Evolutionary conservation across 2,329 filamentous ascomycete genomes (phyloP).

Genomic region (Fusarium nanum): DNA sequence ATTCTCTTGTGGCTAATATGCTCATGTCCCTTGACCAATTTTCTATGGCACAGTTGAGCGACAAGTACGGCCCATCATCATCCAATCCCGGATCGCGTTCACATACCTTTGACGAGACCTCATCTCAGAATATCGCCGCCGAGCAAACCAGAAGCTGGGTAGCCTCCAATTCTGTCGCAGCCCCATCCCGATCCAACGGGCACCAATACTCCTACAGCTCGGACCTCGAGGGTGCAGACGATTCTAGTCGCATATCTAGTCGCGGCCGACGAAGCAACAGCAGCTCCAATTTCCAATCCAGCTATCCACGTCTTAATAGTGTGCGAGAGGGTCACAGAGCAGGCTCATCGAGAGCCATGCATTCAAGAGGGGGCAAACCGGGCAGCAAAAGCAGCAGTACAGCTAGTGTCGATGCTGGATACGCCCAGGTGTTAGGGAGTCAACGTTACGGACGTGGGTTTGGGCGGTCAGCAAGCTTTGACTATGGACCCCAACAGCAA

Average conservation of each 20-base stretch:
- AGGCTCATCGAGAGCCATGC: constrained; percentile 57
- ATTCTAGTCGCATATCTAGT: constrained; percentile 65
- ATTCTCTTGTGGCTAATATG: constrained; percentile 96
- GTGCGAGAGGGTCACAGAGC: constrained; percentile 61
- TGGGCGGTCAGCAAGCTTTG: constrained; percentile 78
- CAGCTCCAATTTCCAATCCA: constrained; percentile 76
- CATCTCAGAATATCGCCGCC: constrained; percentile 43
- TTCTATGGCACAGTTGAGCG: constrained; percentile 62
- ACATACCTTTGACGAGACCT: constrained; percentile 47
- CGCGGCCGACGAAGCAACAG: constrained; percentile 81
- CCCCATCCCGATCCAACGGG: constrained; percentile 43
- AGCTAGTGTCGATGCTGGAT: constrained; percentile 74
- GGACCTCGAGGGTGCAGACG: constrained; percentile 68
- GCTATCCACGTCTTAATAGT: constrained; percentile 71
- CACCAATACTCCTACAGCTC: constrained; percentile 69
- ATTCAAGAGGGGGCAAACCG: constrained; percentile 66
- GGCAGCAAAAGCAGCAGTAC: constrained; percentile 80
- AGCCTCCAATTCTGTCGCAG: constrained; percentile 43
- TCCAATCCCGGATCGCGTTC: constrained; percentile 35
- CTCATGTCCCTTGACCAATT: constrained; percentile 91
- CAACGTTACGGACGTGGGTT: constrained; percentile 68
- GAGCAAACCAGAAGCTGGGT: constrained; percentile 52
- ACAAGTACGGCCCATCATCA: constrained; percentile 41
- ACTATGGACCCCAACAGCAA: constrained; percentile 66
- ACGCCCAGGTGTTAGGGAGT: constrained; percentile 66